phyloP scores from a whole-genome alignment of 1,284 basidiomycete genomes.

The Lentinula novae-zelandiae region DNA sequence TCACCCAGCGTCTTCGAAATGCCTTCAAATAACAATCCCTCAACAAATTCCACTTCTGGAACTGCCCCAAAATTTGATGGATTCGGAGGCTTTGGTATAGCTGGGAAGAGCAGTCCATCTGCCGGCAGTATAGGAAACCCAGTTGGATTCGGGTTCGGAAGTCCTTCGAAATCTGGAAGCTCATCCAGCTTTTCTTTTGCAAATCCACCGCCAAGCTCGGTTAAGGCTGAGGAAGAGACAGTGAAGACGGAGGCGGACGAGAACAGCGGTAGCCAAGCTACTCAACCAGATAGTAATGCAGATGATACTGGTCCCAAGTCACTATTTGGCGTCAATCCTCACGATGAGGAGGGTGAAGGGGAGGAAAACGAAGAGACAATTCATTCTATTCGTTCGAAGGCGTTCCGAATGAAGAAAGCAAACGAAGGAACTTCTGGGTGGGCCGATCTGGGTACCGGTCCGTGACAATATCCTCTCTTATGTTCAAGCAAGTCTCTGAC shows the following conservation, averaged over 20 bases:
- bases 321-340: conserved; percentile 37
- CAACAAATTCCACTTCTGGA: conserved; percentile 11
- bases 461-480: neutral
- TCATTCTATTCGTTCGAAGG: conserved; percentile 58
- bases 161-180: conserved; percentile 24
- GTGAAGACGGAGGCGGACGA: conserved; percentile 6
- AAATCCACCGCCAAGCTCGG: neutral
- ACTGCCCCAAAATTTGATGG: conserved; percentile 26
- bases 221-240: neutral
- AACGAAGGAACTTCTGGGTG: conserved; percentile 50
- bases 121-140: conserved; percentile 53
- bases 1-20: conserved; percentile 15
- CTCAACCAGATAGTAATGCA: neutral
- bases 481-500: neutral
- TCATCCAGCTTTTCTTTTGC: conserved; percentile 17
- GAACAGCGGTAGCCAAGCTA: conserved; percentile 1
- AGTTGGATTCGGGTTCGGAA: conserved; percentile 55
- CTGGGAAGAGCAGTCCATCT: conserved; percentile 21
- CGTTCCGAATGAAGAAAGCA: conserved; percentile 57
- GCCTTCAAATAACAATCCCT: conserved; percentile 4
- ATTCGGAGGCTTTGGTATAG: conserved; percentile 12
- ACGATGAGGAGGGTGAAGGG: conserved; percentile 72
- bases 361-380: conserved; percentile 80
- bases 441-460: conserved; percentile 33
- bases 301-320: conserved; percentile 16